Evolutionary conservation across 148 eudicot genomes (phyloP).

Genomic region (Dianthus caryophyllus): DNA sequence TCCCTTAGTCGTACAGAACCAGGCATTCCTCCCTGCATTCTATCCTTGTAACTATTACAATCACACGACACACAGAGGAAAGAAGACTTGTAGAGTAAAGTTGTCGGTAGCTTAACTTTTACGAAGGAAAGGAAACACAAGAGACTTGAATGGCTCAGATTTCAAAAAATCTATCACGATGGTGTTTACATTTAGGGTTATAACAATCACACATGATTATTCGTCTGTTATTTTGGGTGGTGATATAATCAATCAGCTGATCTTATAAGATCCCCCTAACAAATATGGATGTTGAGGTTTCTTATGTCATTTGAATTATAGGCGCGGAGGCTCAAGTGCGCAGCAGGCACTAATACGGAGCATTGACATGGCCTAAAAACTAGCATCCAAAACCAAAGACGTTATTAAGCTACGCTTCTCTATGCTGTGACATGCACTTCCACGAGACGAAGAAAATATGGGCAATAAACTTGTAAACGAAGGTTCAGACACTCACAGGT

Average conservation of each 20-base stretch:
- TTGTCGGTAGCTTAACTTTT: constrained; percentile 1
- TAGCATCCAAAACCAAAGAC: not conserved
- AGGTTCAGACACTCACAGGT: constrained; percentile 45
- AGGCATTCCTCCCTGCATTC: constrained; percentile 92
- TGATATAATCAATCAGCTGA: not conserved
- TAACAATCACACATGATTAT: not conserved
- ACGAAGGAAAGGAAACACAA: not conserved
- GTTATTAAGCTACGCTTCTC: not conserved
- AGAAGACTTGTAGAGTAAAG: not conserved
- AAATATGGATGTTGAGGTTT: not conserved
- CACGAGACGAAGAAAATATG: not conserved
- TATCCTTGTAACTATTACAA: constrained; percentile 8
- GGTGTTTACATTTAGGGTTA: not conserved
- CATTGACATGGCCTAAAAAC: not conserved
- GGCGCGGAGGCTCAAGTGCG: not conserved
- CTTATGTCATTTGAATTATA: not conserved
- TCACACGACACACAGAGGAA: too few species aligned
- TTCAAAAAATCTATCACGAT: not conserved
- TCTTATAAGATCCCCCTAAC: not conserved
- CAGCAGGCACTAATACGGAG: not conserved
- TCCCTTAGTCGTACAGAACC: constrained; percentile 90
- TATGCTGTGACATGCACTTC: not conserved
- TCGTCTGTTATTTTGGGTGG: not conserved
- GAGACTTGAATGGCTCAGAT: not conserved
- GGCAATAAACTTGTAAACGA: not conserved